Percentiles rank a stretch among this genome's conserved stretches.
phyloP scores from a whole-genome alignment of 306 rosid genomes.

The Gillenia trifoliata region DNA sequence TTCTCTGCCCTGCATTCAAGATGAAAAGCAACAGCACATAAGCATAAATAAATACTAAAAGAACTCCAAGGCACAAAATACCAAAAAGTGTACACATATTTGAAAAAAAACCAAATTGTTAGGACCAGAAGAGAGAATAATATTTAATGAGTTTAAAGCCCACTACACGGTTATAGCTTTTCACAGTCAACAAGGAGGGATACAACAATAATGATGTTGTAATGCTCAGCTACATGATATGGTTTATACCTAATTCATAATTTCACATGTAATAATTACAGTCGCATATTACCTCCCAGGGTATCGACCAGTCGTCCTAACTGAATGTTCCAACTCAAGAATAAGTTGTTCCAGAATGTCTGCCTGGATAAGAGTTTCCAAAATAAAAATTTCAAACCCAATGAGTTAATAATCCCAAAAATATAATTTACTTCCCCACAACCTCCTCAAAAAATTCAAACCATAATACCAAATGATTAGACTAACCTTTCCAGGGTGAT shows the following conservation, averaged over 20 bases:
- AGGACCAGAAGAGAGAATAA: neutral
- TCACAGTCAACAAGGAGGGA: neutral
- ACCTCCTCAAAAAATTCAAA: neutral
- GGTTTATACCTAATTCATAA: neutral
- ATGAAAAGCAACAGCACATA: constrained; percentile 9
- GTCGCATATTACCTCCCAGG: constrained; percentile 64
- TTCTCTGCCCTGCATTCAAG: constrained; percentile 53
- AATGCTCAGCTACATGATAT: neutral
- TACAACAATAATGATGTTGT: neutral
- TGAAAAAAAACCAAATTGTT: neutral
- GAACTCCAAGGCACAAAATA: constrained; percentile 3
- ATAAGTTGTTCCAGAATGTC: constrained; percentile 90
- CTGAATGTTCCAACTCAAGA: constrained; percentile 70
- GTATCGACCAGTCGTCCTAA: constrained; percentile 51
- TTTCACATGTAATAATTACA: neutral
- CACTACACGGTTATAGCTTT: neutral
- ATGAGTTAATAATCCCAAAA: constrained; percentile 1
- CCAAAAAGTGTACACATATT: neutral
- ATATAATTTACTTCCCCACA: neutral
- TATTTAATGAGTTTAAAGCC: neutral
- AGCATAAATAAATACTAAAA: constrained; percentile 20
- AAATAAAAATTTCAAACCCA: constrained; percentile 14
- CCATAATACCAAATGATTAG: constrained; percentile 1
- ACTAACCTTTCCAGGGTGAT: constrained; percentile 88
- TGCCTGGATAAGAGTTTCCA: constrained; percentile 51